Conservation (phyloP, 345 rosid genomes). For the Lepidium africanum region DNA sequence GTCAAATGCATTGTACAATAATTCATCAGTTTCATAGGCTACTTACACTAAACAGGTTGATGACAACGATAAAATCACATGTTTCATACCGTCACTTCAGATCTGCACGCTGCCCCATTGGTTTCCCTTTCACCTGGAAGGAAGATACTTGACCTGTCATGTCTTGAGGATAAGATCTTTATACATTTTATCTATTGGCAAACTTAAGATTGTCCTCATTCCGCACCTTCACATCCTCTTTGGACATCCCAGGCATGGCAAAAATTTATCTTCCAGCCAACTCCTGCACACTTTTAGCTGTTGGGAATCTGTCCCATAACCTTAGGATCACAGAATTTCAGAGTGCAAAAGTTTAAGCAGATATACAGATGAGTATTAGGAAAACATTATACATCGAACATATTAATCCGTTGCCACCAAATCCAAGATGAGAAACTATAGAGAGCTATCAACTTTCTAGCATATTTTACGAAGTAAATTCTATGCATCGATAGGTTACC, state of each 20-base stretch:
- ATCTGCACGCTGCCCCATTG: not conserved
- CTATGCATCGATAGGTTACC: not conserved
- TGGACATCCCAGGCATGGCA: conserved; percentile 69
- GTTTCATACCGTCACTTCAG: conserved; percentile 6
- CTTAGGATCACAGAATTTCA: conserved; percentile 17
- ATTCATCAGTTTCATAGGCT: conserved; percentile 13
- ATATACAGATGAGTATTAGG: not conserved
- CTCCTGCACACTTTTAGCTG: conserved; percentile 53
- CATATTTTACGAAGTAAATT: not conserved
- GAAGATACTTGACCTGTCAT: not conserved
- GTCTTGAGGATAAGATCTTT: not conserved
- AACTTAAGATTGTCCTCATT: conserved; percentile 50
- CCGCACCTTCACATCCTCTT: conserved; percentile 54
- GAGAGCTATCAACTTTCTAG: not conserved
- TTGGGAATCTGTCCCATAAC: conserved; percentile 44
- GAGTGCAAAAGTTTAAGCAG: not conserved
- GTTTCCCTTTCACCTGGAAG: conserved; percentile 2
- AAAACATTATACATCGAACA: not conserved
- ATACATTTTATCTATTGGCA: not conserved
- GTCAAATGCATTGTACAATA: conserved; percentile 24
- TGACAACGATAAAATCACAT: conserved; percentile 4
- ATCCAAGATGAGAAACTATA: not conserved
- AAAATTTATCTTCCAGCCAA: conserved; percentile 51
- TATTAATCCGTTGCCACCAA: not conserved
- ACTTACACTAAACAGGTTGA: conserved; percentile 2